Base-by-base conservation (phyloP, 495 filamentous ascomycete genomes). In the Polyplosphaeria fusca region DNA sequence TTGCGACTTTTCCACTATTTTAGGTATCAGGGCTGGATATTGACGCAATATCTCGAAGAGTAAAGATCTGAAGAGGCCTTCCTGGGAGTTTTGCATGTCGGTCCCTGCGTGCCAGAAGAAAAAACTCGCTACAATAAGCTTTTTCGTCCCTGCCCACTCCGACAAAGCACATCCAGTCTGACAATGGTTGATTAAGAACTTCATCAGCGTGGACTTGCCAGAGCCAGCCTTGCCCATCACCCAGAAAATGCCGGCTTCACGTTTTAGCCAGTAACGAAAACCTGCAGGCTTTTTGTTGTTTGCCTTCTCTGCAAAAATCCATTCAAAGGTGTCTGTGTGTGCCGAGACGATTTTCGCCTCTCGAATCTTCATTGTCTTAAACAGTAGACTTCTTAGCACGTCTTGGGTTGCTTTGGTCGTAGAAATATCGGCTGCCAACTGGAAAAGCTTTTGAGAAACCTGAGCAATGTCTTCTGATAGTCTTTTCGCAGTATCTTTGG, bases 121-220 rank as follows among this genome's bases (percentile, higher is more conserved):
- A 52, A 71, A 73, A 19, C 51, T 52, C 3, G 67, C 65, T 42
- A 63, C 65, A 14, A 72, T 47, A 1, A 76, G 49, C 11, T 67
- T 4, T 9, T 52, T 12, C 1, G 20, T 18, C 9, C 27, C 25
- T n/a, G 49, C 49, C 55, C 55, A 60, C 5, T 1, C 20, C 2
- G 1, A 1, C 0, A 59, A 20, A 4, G 1, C 2, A 4, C 16
- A 1, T 3, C 2, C 3, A 5, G 47, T 62, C 5, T 40, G 41
- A 16, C 24, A n/a, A 27, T 57, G 26, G n/a, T 60, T 19, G 26
- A 16, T 44, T 11, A 76, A 47, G 13, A 60, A 73, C 44, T 73
- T 76, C 71, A 76, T 71, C 12, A 76, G 40, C 0, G 75, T 77
- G 28, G 72, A 74, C 48, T 78, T 78, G 0, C 76, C 76, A 1